Evolutionary conservation across 495 filamentous ascomycete species (phyloP).

Genomic region (Neurospora sp.): DNA sequence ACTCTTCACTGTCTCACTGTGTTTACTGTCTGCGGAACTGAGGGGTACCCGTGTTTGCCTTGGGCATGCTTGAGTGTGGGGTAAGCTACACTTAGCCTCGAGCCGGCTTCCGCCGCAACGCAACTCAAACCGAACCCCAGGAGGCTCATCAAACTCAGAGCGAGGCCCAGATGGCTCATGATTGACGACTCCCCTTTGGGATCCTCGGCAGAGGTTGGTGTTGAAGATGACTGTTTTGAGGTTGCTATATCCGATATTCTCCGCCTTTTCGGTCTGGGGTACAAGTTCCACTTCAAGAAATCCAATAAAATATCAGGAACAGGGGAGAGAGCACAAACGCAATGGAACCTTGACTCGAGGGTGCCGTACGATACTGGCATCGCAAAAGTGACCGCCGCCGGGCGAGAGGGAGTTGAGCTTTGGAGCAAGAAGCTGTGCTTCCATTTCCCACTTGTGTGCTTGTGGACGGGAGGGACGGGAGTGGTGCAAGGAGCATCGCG

Average conservation of each 20-base stretch:
- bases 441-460: neutral
- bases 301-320: neutral
- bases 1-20: neutral
- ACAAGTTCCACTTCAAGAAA: neutral
- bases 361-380: neutral
- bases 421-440: neutral
- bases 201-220: neutral
- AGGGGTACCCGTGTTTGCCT: neutral
- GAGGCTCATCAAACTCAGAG: neutral
- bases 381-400: neutral
- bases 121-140: neutral
- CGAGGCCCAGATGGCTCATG: neutral
- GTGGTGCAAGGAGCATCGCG: neutral
- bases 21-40: neutral
- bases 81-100: neutral
- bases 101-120: neutral
- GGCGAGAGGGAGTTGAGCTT: neutral
- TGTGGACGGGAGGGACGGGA: neutral
- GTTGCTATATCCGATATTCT: neutral
- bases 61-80: neutral
- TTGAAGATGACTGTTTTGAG: neutral
- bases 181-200: neutral
- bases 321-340: neutral
- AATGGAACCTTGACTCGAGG: neutral
- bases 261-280: neutral